phyloP scores from a whole-genome alignment of 768 basidiomycete genomes.

The Leccinum pellstonianum region DNA sequence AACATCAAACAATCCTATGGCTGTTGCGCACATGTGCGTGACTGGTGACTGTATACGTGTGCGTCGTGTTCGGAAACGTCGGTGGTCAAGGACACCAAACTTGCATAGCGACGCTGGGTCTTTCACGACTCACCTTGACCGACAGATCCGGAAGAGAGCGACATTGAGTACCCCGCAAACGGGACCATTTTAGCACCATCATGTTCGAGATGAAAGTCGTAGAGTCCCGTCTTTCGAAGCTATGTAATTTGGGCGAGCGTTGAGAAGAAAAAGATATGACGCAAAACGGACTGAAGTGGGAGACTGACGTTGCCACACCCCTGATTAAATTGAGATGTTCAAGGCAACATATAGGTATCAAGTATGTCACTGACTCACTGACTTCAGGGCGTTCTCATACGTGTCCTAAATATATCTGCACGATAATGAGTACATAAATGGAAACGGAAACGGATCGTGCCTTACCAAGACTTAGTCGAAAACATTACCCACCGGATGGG shows the following conservation, averaged over 20 bases:
- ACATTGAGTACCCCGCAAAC: conserved; percentile 96
- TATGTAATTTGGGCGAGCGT: conserved; percentile 14
- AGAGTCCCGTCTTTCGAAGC: conserved; percentile 70
- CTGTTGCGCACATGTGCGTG: conserved; percentile 84
- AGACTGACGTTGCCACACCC: conserved; percentile 22
- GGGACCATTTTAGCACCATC: conserved; percentile 90
- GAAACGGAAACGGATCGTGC: too few species aligned
- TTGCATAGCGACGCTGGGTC: not conserved
- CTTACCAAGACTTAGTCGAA: too few species aligned
- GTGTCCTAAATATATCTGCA: too few species aligned
- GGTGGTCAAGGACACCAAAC: conserved; percentile 15
- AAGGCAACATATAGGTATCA: too few species aligned
- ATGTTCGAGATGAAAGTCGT: conserved; percentile 79
- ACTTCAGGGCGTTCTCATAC: too few species aligned
- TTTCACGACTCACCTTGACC: conserved; percentile 62
- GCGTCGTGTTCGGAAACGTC: not conserved
- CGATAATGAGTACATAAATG: too few species aligned
- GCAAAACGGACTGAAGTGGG: not conserved
- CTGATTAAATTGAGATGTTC: conserved; percentile 2
- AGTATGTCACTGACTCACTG: too few species aligned
- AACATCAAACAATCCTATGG: conserved; percentile 90
- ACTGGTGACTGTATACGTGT: conserved; percentile 61
- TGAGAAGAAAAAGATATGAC: conserved; percentile 2
- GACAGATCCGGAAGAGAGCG: conserved; percentile 76
- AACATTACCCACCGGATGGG: too few species aligned